Evolutionary conservation across 176 grass and related monocot genomes (phyloP), one percentile per base, ranked within the genome.

Genomic region (Bothriochloa decipiens): DNA sequence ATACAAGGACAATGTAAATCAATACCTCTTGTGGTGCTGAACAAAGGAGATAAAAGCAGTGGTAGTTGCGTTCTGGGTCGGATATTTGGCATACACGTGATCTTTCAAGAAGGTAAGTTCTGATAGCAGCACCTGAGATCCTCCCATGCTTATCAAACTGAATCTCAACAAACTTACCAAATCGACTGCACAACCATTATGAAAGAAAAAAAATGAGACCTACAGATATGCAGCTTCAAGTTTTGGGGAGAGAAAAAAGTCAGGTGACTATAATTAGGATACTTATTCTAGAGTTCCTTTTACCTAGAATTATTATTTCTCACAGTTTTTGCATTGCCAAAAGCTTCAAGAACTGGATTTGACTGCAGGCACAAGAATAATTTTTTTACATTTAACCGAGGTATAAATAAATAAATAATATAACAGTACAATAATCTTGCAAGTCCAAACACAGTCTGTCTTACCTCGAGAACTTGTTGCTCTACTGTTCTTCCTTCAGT

Each of bases 161-260:
- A 65, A 99, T 99, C 90, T 99, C 97, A 61, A 99, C 97, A 80
- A 99, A 99, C 88, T 99, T 99, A 76, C 97, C 97, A 91, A 99
- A 99, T 6, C 97, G 97, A 92, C 97, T 99, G 88, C 75, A 90
- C 43, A 83, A 82, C 45, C 78, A 89, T 83, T 72, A 84, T 12
- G 22, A 81, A 58, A 50, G 11, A 13, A 46, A 73, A 18, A 57
- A 74, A 75, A 71, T 89, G 80, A 89, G 63, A 62, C 60, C 4
- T 26, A 37, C 84, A 90, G 57, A 84, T 69, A 91, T 87, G 55
- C 45, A 75, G 16, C 22, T 81, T 72, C 55, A 60, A 71, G 72
- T 67, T 82, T 78, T 79, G 41, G 35, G 46, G 43, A 72, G 28
- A 33, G 49, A 81, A 70, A 25, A 25, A 14, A 29, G 13, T 32